Evolutionary conservation across 805 yeast species (phyloP).

Genomic region (Starmerella ratchasimensis): DNA sequence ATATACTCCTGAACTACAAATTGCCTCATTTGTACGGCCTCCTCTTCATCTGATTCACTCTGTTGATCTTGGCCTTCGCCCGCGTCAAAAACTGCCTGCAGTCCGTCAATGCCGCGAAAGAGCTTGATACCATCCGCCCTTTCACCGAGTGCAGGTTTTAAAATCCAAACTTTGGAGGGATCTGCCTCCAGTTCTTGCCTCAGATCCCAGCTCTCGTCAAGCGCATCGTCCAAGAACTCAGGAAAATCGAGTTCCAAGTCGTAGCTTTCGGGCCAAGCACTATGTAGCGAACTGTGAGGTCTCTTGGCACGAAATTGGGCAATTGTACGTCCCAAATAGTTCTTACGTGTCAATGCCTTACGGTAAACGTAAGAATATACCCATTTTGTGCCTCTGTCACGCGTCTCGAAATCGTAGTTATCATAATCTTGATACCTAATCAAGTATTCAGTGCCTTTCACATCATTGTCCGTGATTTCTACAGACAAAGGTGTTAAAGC

Average conservation of each 20-base stretch:
- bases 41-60: conserved; percentile 43
- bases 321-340: conserved; percentile 75
- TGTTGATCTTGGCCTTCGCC: conserved; percentile 64
- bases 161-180: conserved; percentile 57
- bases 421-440: conserved; percentile 68
- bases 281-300: conserved; percentile 47
- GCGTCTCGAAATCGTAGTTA: conserved; percentile 57
- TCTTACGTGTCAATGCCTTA: conserved; percentile 83
- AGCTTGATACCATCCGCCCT: conserved; percentile 90
- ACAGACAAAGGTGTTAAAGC: conserved; percentile 10
- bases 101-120: conserved; percentile 61
- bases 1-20: conserved; percentile 81
- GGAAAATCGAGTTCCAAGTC: conserved; percentile 87
- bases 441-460: conserved; percentile 34
- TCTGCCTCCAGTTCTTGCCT: conserved; percentile 58
- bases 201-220: conserved; percentile 85
- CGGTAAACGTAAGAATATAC: conserved; percentile 53
- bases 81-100: conserved; percentile 70
- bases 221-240: conserved; percentile 83
- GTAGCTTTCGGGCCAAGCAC: conserved; percentile 60
- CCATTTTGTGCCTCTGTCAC: conserved; percentile 10
- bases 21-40: conserved; percentile 42
- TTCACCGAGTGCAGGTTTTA: conserved; percentile 95
- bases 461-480: background rate
- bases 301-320: conserved; percentile 59